Base-by-base conservation (phyloP, 169 alveolate genomes). In the Perkinsus marinus region DNA sequence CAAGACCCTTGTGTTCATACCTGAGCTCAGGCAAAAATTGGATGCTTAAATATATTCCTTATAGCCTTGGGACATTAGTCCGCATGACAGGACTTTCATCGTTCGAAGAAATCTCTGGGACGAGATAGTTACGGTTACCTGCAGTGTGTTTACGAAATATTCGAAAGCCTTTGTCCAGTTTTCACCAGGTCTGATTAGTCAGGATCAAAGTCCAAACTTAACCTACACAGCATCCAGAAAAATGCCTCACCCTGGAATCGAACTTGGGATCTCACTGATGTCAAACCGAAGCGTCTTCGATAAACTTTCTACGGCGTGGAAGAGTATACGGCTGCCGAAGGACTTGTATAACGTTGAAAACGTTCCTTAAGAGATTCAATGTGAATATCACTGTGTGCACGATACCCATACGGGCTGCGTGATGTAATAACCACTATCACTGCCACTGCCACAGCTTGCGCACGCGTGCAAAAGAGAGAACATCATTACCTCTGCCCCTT, bases 1-100 rank as follows among this genome's bases (percentile, higher is more conserved):
- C 3, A 96, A 91, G 38, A 96, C 90, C 89, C 98, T 90, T 17
- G 17, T 43, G 68, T 43, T n/a, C 17, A 10, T 17, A 43, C 68
- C 68, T 43, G 68, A 10, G 9, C 26, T 17, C 17, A 9, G 9
- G 68, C 68, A 17, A 43, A 43, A 10, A 43, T 17, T 43, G 68
- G 68, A 43, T 43, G 68, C 17, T 9, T 43, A 10, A 43, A n/a
- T n/a, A 17, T 43, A 43, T 43, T 17, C 17, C 68, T 43, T 10
- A 10, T 17, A 43, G 17, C 68, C 68, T 43, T 43, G 68, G 68
- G 9, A 43, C 68, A 43, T 43, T 43, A 10, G 68, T 43, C 68
- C 68, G 68, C 68, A 43, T 43, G 68, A 9, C 68, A 17, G 68
- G 68, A 10, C 68, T 17, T 17, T 43, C 68, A 43, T 43, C 26